Evolutionary conservation across 2,329 filamentous ascomycete genomes (phyloP).

Genomic region (Fusarium aywerte): DNA sequence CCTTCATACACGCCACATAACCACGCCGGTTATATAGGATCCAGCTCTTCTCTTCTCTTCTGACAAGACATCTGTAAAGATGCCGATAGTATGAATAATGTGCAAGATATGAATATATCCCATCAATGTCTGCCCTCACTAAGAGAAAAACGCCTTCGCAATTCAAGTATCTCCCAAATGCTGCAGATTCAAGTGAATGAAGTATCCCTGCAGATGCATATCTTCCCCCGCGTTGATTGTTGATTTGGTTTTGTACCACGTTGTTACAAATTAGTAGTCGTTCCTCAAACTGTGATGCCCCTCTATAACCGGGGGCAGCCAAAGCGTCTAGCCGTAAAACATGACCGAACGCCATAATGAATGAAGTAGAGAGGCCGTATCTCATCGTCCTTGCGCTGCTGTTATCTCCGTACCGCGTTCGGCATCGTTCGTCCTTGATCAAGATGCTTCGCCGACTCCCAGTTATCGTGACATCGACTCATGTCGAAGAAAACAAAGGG

Average conservation of each 20-base stretch:
- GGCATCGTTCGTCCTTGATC: constrained; percentile 21
- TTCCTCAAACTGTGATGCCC: constrained; percentile 28
- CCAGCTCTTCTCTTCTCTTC: constrained; percentile 26
- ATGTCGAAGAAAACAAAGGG: constrained; percentile 4
- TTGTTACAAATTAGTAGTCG: constrained; percentile 36
- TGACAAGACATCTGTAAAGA: constrained; percentile 25
- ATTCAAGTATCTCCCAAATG: constrained; percentile 21
- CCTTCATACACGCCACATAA: constrained; percentile 18
- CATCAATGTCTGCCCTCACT: constrained; percentile 10
- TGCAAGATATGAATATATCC: constrained; percentile 32
- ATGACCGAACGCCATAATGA: constrained; percentile 42
- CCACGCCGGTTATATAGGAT: constrained; percentile 31
- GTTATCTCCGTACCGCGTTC: constrained; percentile 10
- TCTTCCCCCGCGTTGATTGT: constrained; percentile 26
- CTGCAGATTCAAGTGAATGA: constrained; percentile 29
- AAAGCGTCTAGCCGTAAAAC: constrained; percentile 39
- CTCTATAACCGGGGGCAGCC: constrained; percentile 32
- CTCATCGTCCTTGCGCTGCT: constrained; percentile 36
- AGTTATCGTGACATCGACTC: constrained; percentile 6
- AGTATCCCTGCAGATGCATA: constrained; percentile 36
- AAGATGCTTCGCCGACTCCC: constrained; percentile 13
- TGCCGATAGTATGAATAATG: constrained; percentile 25
- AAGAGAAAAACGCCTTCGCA: constrained; percentile 31
- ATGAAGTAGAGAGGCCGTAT: constrained; percentile 41
- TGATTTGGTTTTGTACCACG: constrained; percentile 26